Evolutionary conservation across 805 yeast species (phyloP), one percentile per base, ranked within the genome.

Genomic region (Kodamaea sagamina): DNA sequence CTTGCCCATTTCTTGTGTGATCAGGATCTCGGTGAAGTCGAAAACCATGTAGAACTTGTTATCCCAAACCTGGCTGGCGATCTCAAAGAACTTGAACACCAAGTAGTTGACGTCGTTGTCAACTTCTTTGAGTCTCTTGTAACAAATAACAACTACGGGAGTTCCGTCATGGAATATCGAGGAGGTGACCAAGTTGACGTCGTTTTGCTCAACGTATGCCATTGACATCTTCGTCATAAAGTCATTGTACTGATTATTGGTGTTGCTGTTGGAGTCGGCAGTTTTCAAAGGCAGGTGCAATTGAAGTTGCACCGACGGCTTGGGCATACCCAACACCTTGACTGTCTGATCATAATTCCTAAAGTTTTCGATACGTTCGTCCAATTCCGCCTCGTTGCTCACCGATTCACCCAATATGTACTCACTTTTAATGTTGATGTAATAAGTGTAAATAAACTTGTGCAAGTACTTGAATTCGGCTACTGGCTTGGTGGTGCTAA

Each of bases 111-210:
- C 53, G 43, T 70, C 74, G 41, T 58, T 54, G 4, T 66, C 59
- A 28, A 78, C 66, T 13, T 72, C 54, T 26, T 52, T 56, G 26
- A 70, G 45, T 18, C 54, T 46, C 26, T 61, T 52, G 48, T 73
- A 70, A 32, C 78, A 76, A 18, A 84, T 52, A 3, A 84, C 79
- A 19, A 86, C 65, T 15, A 82, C 72, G 1, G 93, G 95, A 0
- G 79, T 63, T 10, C 95, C 95, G 55, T 86, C 95, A 28, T 75
- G 70, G 27, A 84, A 79, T 11, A 84, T 78, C 1, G 86, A 79
- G 48, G 80, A 88, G 40, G 77, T 80, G 8, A 86, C 72, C 27
- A 82, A 65, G 0, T 72, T 67, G 10, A 63, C 52, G 11, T 77
- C 78, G 16, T 67, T 54, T n/a, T 58, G 48, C 4, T 75, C 77